A percentile compares a stretch with the other conserved stretches of the same genome.
phyloP scores from a whole-genome alignment of 345 rosid species.

The Moricandia arvensis region DNA sequence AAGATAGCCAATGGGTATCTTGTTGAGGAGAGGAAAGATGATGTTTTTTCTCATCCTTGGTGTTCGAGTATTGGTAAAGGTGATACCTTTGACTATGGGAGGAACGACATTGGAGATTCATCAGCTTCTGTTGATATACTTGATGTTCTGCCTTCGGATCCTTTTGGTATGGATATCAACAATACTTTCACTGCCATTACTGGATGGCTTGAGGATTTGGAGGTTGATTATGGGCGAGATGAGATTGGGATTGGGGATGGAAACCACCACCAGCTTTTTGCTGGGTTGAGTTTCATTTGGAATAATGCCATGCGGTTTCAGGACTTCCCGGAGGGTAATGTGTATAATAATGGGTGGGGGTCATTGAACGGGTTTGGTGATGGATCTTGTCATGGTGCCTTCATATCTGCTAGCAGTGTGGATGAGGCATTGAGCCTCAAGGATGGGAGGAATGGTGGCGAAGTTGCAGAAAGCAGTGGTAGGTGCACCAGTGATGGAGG shows the following conservation, averaged over 20 bases:
- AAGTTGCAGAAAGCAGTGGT: constrained; percentile 30
- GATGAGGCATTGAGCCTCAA: constrained; percentile 39
- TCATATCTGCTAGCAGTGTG: constrained; percentile 36
- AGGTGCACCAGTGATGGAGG: constrained; percentile 28
- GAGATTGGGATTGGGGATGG: constrained; percentile 45
- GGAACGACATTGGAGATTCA: constrained; percentile 53
- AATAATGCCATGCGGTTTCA: constrained; percentile 73
- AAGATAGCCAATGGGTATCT: constrained; percentile 63
- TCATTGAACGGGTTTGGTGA: constrained; percentile 33
- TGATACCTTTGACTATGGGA: constrained; percentile 63
- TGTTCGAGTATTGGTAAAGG: constrained; percentile 45
- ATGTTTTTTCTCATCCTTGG: constrained; percentile 44
- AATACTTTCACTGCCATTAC: constrained; percentile 76
- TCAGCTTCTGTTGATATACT: constrained; percentile 64
- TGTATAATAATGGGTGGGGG: constrained; percentile 20
- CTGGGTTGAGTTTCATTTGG: constrained; percentile 75
- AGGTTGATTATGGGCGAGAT: constrained; percentile 54
- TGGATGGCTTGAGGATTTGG: constrained; percentile 89
- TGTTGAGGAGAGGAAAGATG: constrained; percentile 50
- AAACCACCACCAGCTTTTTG: constrained; percentile 57
- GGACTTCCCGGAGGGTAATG: constrained; percentile 45
- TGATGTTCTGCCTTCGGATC: constrained; percentile 91
- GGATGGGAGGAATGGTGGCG: constrained; percentile 25
- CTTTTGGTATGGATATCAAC: constrained; percentile 78
- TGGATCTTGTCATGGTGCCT: constrained; percentile 26